Evolutionary conservation across 1,284 basidiomycete genomes (phyloP).

Genomic region (Ganoderma sp.): DNA sequence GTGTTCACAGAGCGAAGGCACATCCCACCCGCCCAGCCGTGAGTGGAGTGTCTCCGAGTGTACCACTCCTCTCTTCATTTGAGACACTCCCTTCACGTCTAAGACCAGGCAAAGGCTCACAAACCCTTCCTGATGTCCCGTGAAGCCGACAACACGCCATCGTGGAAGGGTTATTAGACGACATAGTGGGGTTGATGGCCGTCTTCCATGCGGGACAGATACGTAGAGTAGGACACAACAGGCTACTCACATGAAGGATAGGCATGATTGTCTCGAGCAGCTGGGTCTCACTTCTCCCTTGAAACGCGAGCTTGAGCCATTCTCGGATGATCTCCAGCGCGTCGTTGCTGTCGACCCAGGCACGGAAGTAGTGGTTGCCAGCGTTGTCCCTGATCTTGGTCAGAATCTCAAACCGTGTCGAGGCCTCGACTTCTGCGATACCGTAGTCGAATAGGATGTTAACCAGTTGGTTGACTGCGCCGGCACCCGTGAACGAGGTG

Average conservation of each 20-base stretch:
- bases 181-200: background rate
- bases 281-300: slow-evolving; percentile 58
- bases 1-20: no score
- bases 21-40: background rate
- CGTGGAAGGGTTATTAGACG: background rate
- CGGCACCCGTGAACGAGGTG: slow-evolving; percentile 68
- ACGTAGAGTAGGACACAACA: background rate
- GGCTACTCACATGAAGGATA: slow-evolving; percentile 69
- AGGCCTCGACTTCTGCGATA: slow-evolving; percentile 62
- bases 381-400: slow-evolving; percentile 81
- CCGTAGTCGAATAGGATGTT: slow-evolving; percentile 63
- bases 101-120: background rate
- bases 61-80: background rate
- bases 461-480: slow-evolving; percentile 64
- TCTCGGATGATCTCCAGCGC: slow-evolving; percentile 79
- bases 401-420: slow-evolving; percentile 68
- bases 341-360: slow-evolving; percentile 73
- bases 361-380: slow-evolving; percentile 82
- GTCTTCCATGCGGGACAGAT: background rate
- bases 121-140: background rate
- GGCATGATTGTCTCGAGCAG: slow-evolving; percentile 81
- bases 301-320: slow-evolving; percentile 74
- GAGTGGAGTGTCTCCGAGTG: background rate
- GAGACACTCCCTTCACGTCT: background rate
- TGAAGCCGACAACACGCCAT: background rate